Evolutionary conservation across 1,139 yeast genomes (phyloP).

Genomic region (Debaryomyces fabryi): DNA sequence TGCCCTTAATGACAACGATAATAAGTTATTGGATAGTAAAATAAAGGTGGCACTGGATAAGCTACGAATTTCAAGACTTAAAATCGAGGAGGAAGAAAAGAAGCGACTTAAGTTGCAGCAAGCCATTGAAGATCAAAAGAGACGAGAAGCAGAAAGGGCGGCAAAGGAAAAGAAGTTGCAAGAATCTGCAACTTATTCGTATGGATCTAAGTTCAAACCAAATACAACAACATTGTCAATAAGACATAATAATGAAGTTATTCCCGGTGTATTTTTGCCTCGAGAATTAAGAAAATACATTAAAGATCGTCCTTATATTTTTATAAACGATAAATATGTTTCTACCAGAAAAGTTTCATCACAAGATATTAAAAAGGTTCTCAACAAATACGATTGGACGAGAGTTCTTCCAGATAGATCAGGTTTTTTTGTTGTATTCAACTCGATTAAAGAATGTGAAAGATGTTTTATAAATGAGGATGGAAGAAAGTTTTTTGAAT

Average conservation of each 20-base stretch:
- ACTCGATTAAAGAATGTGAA: constrained; percentile 62
- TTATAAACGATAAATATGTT: constrained; percentile 56
- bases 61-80: constrained; percentile 26
- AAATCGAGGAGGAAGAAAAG: constrained; percentile 37
- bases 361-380: constrained; percentile 54
- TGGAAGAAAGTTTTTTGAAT: constrained; percentile 55
- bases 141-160: constrained; percentile 18
- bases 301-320: constrained; percentile 57
- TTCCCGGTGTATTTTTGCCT: constrained; percentile 44
- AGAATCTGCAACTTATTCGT: background rate
- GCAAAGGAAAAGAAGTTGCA: constrained; percentile 16
- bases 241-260: constrained; percentile 33
- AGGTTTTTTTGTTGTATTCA: constrained; percentile 76
- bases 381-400: constrained; percentile 64
- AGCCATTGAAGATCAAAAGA: constrained; percentile 27
- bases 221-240: constrained; percentile 41
- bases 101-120: constrained; percentile 20
- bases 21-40: constrained; percentile 32
- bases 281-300: constrained; percentile 49
- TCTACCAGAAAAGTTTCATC: constrained; percentile 54
- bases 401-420: constrained; percentile 61
- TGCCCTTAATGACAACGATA: constrained; percentile 41
- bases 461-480: constrained; percentile 69
- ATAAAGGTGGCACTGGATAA: constrained; percentile 36
- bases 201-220: constrained; percentile 22